Evolutionary conservation across 352 stramenopile species (phyloP), one percentile per base, ranked within the genome.

Genomic region (Phytopythium chamaehyphon): DNA sequence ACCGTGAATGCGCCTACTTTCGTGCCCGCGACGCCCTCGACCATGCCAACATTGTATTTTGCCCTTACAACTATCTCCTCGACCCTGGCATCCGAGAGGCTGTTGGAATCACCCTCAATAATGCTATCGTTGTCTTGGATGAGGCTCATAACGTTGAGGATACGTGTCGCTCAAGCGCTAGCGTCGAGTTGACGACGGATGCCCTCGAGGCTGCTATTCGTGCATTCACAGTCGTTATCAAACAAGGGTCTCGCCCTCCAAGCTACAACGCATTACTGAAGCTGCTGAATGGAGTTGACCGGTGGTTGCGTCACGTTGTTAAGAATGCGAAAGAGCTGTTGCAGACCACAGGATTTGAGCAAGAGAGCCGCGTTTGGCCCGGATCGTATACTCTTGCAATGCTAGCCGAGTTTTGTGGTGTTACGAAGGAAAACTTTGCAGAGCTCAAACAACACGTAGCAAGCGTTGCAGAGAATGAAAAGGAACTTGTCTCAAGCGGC

Each of bases 101-200:
- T 2, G 70, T 92, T 0, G 64, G 62, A 2, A 91, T 95, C 47
- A 74, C 60, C n/a, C 64, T 93, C 0, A 78, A 88, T 40, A 64
- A 89, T 49, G 59, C 82, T 3, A 90, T 95, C 39, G 60, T 95
- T 21, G 71, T 95, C 26, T 66, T 95, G 38, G 86, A 95, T 35
- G 86, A 95, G 50, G 86, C 84, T 2, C 86, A 95, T 55, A 95
- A 95, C 40, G 81, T 94, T 26, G 86, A 95, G 57, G 84, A 94
- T 52, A 91, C 84, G 18, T 94, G 82, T 33, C 83, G 83, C 11
- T 83, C 76, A 12, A 80, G 76, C 40, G 84, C 84, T 16, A 93
- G 82, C 51, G 55, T 88, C 12, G 84, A 95, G 55, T 53, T 95
- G 16, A 90, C 66, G 12, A 65, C 51, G 0, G 69, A 89, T 8